Base-by-base conservation (phyloP, 1,284 basidiomycete genomes). In the Apiotrichum gracile region DNA sequence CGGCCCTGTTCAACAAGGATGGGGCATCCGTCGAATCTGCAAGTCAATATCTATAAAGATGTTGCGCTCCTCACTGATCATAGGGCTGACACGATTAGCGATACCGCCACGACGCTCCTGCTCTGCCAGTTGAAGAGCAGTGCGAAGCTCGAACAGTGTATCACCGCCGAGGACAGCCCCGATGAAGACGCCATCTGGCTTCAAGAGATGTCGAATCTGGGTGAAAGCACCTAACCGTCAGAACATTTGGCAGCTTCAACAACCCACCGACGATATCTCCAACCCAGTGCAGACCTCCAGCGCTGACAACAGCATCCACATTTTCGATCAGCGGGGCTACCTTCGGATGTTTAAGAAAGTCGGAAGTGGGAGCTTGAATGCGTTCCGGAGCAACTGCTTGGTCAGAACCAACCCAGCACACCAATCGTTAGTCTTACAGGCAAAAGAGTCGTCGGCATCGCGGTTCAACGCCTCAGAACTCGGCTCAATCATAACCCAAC, bases 161-260 rank as follows among this genome's bases (percentile, higher is more conserved):
- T 98, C 96, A 8, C 96, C 94, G 19, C 96, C 96, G 54, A 96
- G 84, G 76, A 98, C 86, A 9, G 92, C 91, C 21, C 87, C 93
- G 16, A 99, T 80, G 68, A 98, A 97, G 27, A 97, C 83, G 1
- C 94, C 96, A 69, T 98, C 96, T 0, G 93, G 91, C 65, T 85
- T 81, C 16, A 99, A 77, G 3, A 86, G 83, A 72, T 91, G 85
- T 62, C 83, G 83, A 54, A 97, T 89, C 70, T 98, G 96, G 13
- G 92, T 82, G 25, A 99, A 80, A 0, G 85, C 80, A n/a, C 91
- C 92, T 88, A 51, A 10, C 35, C 46, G 10, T 46, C 37, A 17
- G 38, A 21, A 39, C 8, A n/a, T n/a, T n/a, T n/a, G n/a, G n/a
- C n/a, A n/a, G n/a, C n/a, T n/a, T n/a, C n/a, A n/a, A 1, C 4